These are phyloP conservation scores for Gamarada debralockiae DNA, from an alignment of 495 filamentous ascomycete genomes.

Conservation along the genomic window DNA sequence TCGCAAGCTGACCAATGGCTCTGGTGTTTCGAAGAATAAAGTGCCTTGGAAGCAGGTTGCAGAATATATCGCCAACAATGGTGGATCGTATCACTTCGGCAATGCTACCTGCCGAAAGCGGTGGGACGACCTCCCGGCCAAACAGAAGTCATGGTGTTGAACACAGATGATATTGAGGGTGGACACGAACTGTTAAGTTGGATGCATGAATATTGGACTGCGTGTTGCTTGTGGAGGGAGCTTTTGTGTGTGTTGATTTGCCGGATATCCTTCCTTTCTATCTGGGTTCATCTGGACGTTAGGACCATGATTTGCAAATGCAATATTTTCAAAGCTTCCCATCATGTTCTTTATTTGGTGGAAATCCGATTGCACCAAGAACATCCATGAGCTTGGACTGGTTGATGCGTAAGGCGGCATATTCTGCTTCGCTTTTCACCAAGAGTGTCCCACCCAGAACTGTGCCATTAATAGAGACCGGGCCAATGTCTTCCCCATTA, in stretches of 20 bases:
- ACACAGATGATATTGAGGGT: neutral
- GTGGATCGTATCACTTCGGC: conserved; percentile 81
- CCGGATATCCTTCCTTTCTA: neutral
- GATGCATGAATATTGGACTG: neutral
- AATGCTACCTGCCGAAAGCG: conserved; percentile 87
- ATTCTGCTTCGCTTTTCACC: conserved; percentile 71
- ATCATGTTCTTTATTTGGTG: conserved; percentile 21
- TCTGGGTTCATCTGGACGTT: neutral
- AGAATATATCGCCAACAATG: conserved; percentile 63
- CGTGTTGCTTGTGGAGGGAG: neutral
- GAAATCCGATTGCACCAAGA: conserved; percentile 58
- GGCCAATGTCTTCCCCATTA: conserved; percentile 37
- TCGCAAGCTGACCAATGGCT: conserved; percentile 28
- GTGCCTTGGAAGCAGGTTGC: conserved; percentile 82
- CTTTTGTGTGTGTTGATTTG: neutral
- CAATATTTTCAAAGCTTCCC: conserved; percentile 3
- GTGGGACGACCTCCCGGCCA: conserved; percentile 48
- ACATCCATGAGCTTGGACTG: conserved; percentile 48
- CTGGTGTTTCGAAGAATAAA: conserved; percentile 35
- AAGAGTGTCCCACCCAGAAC: conserved; percentile 76
- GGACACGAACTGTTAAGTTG: neutral
- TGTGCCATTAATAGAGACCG: conserved; percentile 71
- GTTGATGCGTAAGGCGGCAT: conserved; percentile 55
- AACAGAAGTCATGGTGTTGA: neutral
- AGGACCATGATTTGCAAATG: too few species aligned